A percentile compares a stretch with the other conserved stretches of the same genome.
These are phyloP conservation scores for button mushroom (Agaricus bisporus) DNA, from an alignment of 768 basidiomycete species.

Conservation along the genomic window DNA sequence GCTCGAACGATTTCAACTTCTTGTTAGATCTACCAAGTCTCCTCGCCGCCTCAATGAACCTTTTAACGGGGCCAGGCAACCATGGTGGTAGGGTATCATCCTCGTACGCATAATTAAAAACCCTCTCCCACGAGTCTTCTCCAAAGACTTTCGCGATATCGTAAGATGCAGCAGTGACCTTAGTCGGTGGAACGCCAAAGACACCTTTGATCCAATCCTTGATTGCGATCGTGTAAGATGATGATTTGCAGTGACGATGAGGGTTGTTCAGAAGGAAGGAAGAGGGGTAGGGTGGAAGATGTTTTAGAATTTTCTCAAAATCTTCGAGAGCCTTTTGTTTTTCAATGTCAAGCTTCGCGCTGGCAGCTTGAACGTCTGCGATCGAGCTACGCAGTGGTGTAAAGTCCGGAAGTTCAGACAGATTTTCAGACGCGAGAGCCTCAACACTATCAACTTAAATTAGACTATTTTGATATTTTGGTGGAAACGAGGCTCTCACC, in stretches of 20 bases:
- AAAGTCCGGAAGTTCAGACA: conserved; percentile 28
- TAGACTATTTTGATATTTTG: not conserved
- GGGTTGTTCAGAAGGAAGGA: conserved; percentile 12
- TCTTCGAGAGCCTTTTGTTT: conserved; percentile 48
- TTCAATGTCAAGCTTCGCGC: conserved; percentile 51
- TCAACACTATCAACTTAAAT: conserved; percentile 38
- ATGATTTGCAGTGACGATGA: conserved; percentile 16
- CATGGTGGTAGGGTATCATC: not conserved
- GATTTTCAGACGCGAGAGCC: conserved; percentile 25
- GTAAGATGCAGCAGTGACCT: conserved; percentile 16
- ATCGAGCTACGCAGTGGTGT: conserved; percentile 41
- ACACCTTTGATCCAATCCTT: conserved; percentile 31
- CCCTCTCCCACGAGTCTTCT: conserved; percentile 4
- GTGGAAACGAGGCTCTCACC: conserved; percentile 30
- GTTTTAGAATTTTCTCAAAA: conserved; percentile 40
- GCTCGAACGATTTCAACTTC: conserved; percentile 68
- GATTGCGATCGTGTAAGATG: conserved; percentile 15
- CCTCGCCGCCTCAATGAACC: conserved; percentile 48
- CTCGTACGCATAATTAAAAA: conserved; percentile 5
- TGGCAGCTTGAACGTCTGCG: conserved; percentile 39
- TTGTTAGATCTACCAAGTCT: conserved; percentile 55
- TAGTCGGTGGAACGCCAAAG: conserved; percentile 31
- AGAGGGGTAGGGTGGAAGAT: conserved; percentile 21
- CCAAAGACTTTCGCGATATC: conserved; percentile 5
- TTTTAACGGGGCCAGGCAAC: conserved; percentile 5